Percentiles rank a stretch among this genome's conserved stretches.
These are phyloP conservation scores for Pseudogymnoascus sp. DNA, from an alignment of 2,329 filamentous ascomycete genomes.

Conservation along the genomic window DNA sequence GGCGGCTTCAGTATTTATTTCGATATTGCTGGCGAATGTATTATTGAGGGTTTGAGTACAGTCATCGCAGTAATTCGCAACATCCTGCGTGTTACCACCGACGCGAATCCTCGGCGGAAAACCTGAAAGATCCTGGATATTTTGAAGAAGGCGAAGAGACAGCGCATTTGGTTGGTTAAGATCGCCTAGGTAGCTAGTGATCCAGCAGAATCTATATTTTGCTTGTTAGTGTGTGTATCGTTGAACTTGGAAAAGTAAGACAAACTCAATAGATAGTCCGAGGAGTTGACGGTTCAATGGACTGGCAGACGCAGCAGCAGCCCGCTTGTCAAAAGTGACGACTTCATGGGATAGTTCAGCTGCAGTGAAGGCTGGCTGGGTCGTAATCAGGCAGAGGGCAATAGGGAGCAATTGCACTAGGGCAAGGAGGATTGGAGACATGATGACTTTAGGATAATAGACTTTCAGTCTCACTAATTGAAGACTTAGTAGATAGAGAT, in stretches of 20 bases:
- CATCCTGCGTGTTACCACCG: conserved; percentile 8
- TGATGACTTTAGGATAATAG: too few relatives aligned
- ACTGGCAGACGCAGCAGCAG: neutral
- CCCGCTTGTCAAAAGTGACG: neutral
- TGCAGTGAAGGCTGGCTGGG: too few relatives aligned
- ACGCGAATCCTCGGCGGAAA: neutral
- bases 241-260: neutral
- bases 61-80: neutral
- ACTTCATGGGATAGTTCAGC: too few relatives aligned
- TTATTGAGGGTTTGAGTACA: neutral
- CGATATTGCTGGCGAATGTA: neutral
- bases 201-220: neutral
- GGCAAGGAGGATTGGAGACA: too few relatives aligned
- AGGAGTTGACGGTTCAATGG: neutral
- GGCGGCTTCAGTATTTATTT: neutral
- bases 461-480: too few relatives aligned
- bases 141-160: neutral
- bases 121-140: neutral
- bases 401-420: too few relatives aligned
- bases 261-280: neutral
- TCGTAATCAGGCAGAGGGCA: too few relatives aligned
- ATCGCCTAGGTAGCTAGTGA: neutral
- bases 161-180: neutral
- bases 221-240: neutral
- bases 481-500: too few relatives aligned